Base-by-base conservation (phyloP, 2,329 filamentous ascomycete genomes). In the Pestalotiopsis sp. region DNA sequence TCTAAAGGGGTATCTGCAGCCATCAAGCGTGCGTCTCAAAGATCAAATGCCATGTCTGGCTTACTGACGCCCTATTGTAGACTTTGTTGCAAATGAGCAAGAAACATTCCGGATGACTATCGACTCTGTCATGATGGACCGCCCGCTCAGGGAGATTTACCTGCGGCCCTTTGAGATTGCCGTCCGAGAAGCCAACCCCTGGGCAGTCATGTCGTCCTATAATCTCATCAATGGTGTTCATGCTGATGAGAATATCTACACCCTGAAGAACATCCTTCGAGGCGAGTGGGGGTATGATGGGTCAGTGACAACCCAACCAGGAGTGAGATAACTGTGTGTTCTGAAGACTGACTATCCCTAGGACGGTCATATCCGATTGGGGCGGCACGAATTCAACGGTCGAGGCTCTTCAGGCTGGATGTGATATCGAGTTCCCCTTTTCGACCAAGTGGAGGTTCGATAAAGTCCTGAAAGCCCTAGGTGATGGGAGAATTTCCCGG, bases 101-200 rank as follows among this genome's bases (percentile, higher is more conserved):
- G 91, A 93, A 77, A 92, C 91, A 0, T 82, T 90, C 75, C 85
- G 91, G 66, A 82, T 91, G 72, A 90, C 87, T 0, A 86, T 92
- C 69, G 85, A 93, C 77, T 89, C 90, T 2, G 80, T 88, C 36
- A 84, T 93, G 61, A 84, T 87, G 36, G 90, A 93, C 73, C 83
- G 91, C 45, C 84, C 90, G 2, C 80, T 93, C 36, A 85, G 91
- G 36, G 91, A 93, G 75, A 82, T 93, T 0, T 93, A 93, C 72
- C 85, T 93, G n/a, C 88, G 90, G 60, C 91, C 91, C 0, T 93
- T 93, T 71, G 91, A 93, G 79, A 92, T 93, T 74, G 90, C 90
- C 0, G 82, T 93, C 52, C 84, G 90, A 59, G 89, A 92, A 72
- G 88, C 90, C 14, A 89, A 91, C 67, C 90, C 90, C 2, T 91